These are phyloP conservation scores for Penicillium argentinense DNA, from an alignment of 495 filamentous ascomycete genomes.

Conservation along the genomic window DNA sequence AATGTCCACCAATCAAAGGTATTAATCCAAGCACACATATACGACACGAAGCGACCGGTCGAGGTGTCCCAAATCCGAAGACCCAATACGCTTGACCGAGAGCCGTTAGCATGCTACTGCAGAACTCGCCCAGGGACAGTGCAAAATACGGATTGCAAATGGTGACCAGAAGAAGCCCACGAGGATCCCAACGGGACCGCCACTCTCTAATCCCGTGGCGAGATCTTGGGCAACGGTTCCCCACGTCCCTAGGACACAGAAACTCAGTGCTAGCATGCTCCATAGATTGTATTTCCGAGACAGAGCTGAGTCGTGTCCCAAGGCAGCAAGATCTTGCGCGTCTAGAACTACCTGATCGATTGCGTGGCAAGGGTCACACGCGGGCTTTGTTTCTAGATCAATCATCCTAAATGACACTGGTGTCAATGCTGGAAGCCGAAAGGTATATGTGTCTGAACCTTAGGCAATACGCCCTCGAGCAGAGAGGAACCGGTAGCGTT, in stretches of 20 bases:
- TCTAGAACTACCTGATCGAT: constrained; percentile 40
- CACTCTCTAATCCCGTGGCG: constrained; percentile 42
- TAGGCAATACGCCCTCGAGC: too few relatives aligned
- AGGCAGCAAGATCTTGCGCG: constrained; percentile 49
- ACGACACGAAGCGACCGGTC: constrained; percentile 38
- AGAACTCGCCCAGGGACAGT: constrained; percentile 44
- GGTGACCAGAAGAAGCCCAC: constrained; percentile 45
- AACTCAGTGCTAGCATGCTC: constrained; percentile 45
- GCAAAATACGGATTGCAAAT: constrained; percentile 46
- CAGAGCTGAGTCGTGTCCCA: constrained; percentile 51
- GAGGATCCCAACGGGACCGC: constrained; percentile 45
- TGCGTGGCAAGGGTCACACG: constrained; percentile 25
- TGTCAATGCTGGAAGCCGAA: too few relatives aligned
- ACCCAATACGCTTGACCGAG: constrained; percentile 48
- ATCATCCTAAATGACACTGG: neutral
- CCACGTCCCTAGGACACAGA: constrained; percentile 48
- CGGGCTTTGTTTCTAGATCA: neutral
- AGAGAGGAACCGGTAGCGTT: too few relatives aligned
- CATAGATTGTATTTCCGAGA: constrained; percentile 47
- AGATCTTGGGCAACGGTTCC: constrained; percentile 48
- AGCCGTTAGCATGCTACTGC: constrained; percentile 47
- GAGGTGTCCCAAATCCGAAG: constrained; percentile 36
- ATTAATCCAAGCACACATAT: constrained; percentile 51
- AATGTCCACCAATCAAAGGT: constrained; percentile 51
- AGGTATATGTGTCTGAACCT: too few relatives aligned